A percentile compares a stretch with the other conserved stretches of the same genome.
Conservation (phyloP, 2,329 filamentous ascomycete genomes). For the Colletotrichum camelliae region DNA sequence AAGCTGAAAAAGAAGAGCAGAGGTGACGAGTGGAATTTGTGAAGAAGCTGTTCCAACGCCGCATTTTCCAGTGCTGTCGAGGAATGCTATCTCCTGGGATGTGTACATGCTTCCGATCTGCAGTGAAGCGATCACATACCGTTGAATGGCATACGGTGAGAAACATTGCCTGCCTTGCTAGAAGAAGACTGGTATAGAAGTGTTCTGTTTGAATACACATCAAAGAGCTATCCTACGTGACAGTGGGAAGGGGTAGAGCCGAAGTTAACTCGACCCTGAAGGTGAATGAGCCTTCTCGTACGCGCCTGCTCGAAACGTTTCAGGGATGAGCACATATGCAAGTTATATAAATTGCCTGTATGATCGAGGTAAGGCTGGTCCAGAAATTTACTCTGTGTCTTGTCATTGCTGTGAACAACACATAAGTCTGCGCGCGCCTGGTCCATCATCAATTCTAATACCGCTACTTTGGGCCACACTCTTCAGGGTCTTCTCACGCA, state of each 20-base stretch:
- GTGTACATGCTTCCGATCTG: background rate
- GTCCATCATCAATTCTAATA: background rate
- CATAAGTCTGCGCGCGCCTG: background rate
- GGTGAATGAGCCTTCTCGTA: background rate
- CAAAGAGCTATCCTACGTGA: fast-evolving
- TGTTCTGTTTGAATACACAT: fast-evolving
- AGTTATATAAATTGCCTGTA: background rate
- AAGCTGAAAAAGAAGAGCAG: too few species aligned
- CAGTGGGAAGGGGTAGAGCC: background rate
- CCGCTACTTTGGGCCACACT: background rate
- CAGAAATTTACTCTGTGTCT: fast-evolving
- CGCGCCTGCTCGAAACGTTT: background rate
- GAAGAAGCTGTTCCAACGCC: too few species aligned
- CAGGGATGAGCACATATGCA: background rate
- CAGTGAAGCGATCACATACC: background rate
- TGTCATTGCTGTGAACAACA: background rate
- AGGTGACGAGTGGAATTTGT: too few species aligned
- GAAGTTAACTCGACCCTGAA: fast-evolving
- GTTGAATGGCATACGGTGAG: background rate
- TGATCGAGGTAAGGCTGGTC: fast-evolving
- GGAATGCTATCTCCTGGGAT: too few species aligned
- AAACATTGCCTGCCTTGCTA: background rate
- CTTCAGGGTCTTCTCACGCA: background rate
- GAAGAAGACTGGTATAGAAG: background rate
- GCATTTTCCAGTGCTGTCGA: too few species aligned